Evolutionary conservation across 345 rosid genomes (phyloP), one percentile per base, ranked within the genome.

Genomic region (Acer negundo): DNA sequence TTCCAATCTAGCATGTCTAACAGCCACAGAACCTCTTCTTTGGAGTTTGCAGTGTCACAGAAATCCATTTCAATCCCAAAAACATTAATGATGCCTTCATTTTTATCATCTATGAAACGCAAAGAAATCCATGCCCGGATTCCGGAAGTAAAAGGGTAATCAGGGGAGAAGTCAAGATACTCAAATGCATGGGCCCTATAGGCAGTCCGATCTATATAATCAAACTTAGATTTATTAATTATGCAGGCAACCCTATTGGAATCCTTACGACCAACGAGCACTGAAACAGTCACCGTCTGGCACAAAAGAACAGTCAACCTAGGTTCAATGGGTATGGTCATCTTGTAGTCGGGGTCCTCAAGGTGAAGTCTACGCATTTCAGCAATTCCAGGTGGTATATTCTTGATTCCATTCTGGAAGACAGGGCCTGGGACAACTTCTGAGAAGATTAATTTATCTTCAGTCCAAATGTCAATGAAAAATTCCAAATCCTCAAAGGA

Each of bases 1-100:
- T 92, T 92, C 99, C 99, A 96, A 80, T 94, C 97, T 76, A 94
- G 92, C 90, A 96, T 88, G 87, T 93, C 93, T 53, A 96, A 73
- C 55, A 96, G 90, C 98, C 98, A 94, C 87, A 96, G 83, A 38
- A 96, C 97, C 88, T 91, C 95, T 7, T 94, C 97, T 86, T 85
- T 86, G 40, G 95, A 85, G 80, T 83, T 88, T 46, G 99, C 97
- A 80, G 87, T 89, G 83, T 91, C 93, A 53, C 89, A 86, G 69
- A 94, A 96, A 84, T 94, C 99, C 86, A 96, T 79, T 74, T 94
- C 95, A 17, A 96, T 89, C 62, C 97, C 99, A 12, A 89, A 92
- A 72, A 92, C 99, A 59, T 90, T 91, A 23, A 90, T 81, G 1
- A 74, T 49, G 8, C 92, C 87, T 23, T 93, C 92, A 26, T 83